Evolutionary conservation across 1,284 basidiomycete genomes (phyloP), one percentile per base, ranked within the genome.

Genomic region (Xerocomus cyaneibrunnescens): DNA sequence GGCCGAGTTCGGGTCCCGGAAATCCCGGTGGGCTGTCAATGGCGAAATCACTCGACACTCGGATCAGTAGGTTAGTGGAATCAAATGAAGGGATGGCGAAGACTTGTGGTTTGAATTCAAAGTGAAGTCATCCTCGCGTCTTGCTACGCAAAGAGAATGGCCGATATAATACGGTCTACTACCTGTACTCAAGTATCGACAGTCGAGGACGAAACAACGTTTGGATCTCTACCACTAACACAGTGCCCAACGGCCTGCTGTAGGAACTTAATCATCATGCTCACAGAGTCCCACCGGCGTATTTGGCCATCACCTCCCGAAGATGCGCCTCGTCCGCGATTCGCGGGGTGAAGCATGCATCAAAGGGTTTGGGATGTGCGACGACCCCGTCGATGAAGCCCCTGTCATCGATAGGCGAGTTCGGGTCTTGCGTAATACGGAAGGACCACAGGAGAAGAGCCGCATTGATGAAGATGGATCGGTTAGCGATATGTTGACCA

Each of bases 391-490:
- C 79, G 14, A 79, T 79, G 55, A 85, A 83, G 1, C 74, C 81
- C 47, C 76, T 66, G 16, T 72, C 72, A 57, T 86, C 77, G 45
- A 87, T 84, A 0, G 82, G 81, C 2, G 71, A 67, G 2, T 66
- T 62, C 0, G 77, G 76, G 59, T 86, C 80, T 37, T 76, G 60
- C 4, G 68, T 68, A 21, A 87, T 71, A 0, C 66, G 72, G 72
- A 86, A 86, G 0, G 83, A 78, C 83, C 84, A 86, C 31, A 83
- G 65, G 0, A 82, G 68, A 13, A 84, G 71, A 1, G 82, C 81
- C 0, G 80, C 76, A 52, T 83, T 86, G 52, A 87, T 71, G 56
- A 81, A 82, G 3, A 85, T 65, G 5, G 84, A 85, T 8, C 81
- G 77, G 25, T 52, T 76, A 9, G 83, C 84, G 31, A 85, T 77